phyloP scores from a whole-genome alignment of 2,329 filamentous ascomycete genomes.

The Tympanopsis confertula region DNA sequence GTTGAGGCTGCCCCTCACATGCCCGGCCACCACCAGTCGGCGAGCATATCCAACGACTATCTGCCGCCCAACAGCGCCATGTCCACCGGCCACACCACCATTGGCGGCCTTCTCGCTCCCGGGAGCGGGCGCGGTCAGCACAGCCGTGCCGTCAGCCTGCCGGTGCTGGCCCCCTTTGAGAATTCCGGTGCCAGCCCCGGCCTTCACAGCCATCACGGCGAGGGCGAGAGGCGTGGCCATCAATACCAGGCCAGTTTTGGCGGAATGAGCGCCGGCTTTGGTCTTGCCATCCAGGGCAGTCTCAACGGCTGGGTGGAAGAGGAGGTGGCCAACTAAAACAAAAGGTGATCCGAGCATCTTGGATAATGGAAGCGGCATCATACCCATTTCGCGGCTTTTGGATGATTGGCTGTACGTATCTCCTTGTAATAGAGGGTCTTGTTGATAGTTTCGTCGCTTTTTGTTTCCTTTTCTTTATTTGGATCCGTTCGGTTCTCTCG shows the following conservation, averaged over 20 bases:
- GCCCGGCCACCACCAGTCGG: slow-evolving; percentile 52
- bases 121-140: slow-evolving; percentile 49
- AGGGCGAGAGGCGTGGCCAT: slow-evolving; percentile 45
- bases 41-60: slow-evolving; percentile 55
- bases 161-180: slow-evolving; percentile 55
- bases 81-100: slow-evolving; percentile 51
- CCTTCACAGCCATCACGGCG: slow-evolving; percentile 28
- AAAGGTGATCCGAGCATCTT: background rate
- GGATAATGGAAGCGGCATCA: background rate
- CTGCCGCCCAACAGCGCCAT: slow-evolving; percentile 31
- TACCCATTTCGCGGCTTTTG: slow-evolving; percentile 3
- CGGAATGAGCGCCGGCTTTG: slow-evolving; percentile 46
- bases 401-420: slow-evolving; percentile 7
- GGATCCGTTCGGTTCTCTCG: slow-evolving; percentile 10
- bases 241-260: slow-evolving; percentile 56
- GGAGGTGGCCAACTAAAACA: slow-evolving; percentile 45
- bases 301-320: slow-evolving; percentile 60
- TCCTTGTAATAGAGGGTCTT: slow-evolving; percentile 10
- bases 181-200: slow-evolving; percentile 42
- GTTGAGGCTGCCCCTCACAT: slow-evolving; percentile 49
- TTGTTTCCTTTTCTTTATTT: slow-evolving; percentile 11
- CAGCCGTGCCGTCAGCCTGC: slow-evolving; percentile 80
- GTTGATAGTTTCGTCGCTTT: slow-evolving; percentile 9
- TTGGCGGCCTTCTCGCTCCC: slow-evolving; percentile 68
- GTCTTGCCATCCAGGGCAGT: slow-evolving; percentile 50